Conservation (phyloP, 352 stramenopile species). For the Blastocystis hominis region DNA sequence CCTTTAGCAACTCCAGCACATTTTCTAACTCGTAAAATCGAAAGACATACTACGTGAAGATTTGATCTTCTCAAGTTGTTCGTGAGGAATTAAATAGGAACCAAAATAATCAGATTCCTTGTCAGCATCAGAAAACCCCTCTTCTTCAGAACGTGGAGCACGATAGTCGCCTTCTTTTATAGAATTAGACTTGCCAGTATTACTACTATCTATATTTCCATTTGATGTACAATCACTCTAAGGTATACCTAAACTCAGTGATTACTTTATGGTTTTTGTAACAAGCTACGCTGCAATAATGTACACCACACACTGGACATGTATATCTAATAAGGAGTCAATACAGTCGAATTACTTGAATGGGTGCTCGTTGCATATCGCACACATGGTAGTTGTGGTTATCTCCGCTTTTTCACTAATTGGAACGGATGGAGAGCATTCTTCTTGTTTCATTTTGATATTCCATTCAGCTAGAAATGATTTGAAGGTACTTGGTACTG, state of each 20-base stretch:
- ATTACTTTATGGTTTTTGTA: conserved; percentile 38
- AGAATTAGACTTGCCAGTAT: background rate
- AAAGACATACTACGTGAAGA: background rate
- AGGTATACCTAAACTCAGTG: background rate
- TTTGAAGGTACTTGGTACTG: too few relatives aligned
- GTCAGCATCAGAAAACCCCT: background rate
- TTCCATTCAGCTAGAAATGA: too few relatives aligned
- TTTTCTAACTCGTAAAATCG: background rate
- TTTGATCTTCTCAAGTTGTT: background rate
- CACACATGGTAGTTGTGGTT: background rate
- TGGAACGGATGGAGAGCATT: too few relatives aligned
- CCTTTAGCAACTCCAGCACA: conserved; percentile 17
- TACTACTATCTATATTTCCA: background rate
- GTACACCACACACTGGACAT: background rate
- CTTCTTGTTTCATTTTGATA: too few relatives aligned
- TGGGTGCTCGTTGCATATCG: background rate
- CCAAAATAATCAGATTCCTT: too few relatives aligned
- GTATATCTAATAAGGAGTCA: background rate
- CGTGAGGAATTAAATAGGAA: background rate
- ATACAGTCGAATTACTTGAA: background rate
- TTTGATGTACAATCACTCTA: background rate
- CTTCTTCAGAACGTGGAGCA: background rate
- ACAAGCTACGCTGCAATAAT: conserved; percentile 34
- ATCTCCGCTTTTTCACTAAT: background rate
- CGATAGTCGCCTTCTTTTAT: background rate